Evolutionary conservation across 306 rosid species (phyloP).

Genomic region (Sindora glabra): DNA sequence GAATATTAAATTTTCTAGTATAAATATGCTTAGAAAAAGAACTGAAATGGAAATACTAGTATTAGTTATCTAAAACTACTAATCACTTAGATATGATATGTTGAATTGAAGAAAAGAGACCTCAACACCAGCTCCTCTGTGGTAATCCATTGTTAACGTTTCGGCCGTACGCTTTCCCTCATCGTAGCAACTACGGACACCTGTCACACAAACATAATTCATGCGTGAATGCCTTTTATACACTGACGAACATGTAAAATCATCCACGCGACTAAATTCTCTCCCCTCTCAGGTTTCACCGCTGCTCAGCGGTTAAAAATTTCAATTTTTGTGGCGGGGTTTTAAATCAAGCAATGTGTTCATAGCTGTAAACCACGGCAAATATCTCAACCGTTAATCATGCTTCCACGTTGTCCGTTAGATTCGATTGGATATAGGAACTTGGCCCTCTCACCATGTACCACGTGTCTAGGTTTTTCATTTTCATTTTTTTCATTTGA

Average conservation of each 20-base stretch:
- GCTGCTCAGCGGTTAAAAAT: no score
- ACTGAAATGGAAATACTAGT: background rate
- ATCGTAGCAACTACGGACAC: conserved; percentile 97
- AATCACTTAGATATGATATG: background rate
- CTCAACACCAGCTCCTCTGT: conserved; percentile 88
- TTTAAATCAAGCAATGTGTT: background rate
- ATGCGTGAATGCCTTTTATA: no score
- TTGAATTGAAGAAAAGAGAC: conserved; percentile 20
- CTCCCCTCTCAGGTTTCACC: no score
- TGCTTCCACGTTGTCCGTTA: conserved; percentile 22
- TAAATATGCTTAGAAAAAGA: background rate
- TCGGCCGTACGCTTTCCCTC: conserved; percentile 99
- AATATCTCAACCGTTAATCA: conserved; percentile 27
- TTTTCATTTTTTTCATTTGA: no score
- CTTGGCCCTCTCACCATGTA: conserved; percentile 16
- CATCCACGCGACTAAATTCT: no score
- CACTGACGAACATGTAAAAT: no score
- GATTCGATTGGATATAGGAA: background rate
- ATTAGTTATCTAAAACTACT: background rate
- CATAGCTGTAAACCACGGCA: background rate
- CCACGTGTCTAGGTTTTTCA: conserved; percentile 9
- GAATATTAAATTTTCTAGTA: background rate
- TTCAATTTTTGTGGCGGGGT: no score
- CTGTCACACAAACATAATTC: conserved; percentile 63
- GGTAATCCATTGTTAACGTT: conserved; percentile 97